Conservation (phyloP, 768 basidiomycete genomes). For the Xerocomellus intermedius region DNA sequence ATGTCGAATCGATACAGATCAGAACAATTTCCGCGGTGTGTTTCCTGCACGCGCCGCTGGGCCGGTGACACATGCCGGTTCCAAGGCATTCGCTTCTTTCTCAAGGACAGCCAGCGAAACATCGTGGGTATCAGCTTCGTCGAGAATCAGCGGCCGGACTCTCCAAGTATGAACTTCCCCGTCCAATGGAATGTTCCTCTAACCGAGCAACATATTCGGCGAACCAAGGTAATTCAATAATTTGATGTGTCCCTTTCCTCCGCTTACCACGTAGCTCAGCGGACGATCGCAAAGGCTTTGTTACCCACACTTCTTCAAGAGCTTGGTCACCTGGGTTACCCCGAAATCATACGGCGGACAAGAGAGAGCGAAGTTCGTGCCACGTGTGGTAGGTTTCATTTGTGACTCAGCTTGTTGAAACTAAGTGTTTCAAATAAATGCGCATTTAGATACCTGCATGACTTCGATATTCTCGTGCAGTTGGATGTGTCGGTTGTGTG, state of each 20-base stretch:
- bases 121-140: constrained; percentile 70
- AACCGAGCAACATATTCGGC: constrained; percentile 46
- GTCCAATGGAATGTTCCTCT: constrained; percentile 64
- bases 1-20: constrained; percentile 78
- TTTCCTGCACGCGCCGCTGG: constrained; percentile 84
- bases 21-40: constrained; percentile 75
- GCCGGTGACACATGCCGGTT: constrained; percentile 86
- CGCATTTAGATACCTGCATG: constrained; percentile 80
- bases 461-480: constrained; percentile 88
- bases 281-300: constrained; percentile 64
- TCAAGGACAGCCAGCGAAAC: constrained; percentile 56
- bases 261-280: constrained; percentile 38
- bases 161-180: constrained; percentile 61
- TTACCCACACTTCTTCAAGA: constrained; percentile 67
- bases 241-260: neutral
- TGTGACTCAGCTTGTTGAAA: constrained; percentile 1
- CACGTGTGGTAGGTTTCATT: constrained; percentile 66
- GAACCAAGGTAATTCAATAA: constrained; percentile 54
- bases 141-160: constrained; percentile 57
- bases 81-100: constrained; percentile 78
- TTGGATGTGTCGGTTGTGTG: constrained; percentile 91
- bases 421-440: constrained; percentile 5
- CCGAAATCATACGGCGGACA: constrained; percentile 65
- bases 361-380: constrained; percentile 81
- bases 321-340: constrained; percentile 53